Evolutionary conservation across 1,139 yeast genomes (phyloP), one percentile per base, ranked within the genome.

Genomic region (Taphrina betulina): DNA sequence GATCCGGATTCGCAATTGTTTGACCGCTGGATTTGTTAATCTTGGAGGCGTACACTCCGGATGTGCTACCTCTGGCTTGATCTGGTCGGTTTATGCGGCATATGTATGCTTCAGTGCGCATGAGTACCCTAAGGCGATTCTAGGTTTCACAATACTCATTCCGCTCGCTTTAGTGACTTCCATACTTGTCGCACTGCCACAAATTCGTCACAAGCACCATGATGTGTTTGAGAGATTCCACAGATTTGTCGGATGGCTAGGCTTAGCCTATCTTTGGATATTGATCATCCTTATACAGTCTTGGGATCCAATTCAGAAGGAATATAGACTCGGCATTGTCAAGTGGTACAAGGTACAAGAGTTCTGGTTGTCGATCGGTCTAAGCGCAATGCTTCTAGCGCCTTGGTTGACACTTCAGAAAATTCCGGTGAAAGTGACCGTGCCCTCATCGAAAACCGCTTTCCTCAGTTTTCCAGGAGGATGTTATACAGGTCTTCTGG

Each of bases 1-100:
- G 2, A 17, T 50, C 12, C 54, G 54, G 17, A 40, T 50, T 26
- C 35, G 44, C 22, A 50, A 50, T 19, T 17, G 31, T 23, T 40
- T 50, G 17, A 50, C 54, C 14, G 36, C 40, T 22, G 10, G 38
- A 34, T 50, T 50, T 24, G 46, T 50, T 10, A 41, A 50, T 24
- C 54, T 50, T 8, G 54, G 54, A 16, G 54, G 54, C 16, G 37
- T 50, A 22, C 54, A 50, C 33, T 50, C 54, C 14, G 54, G 54
- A 2, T 50, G 54, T 22, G 22, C 54, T 14, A 38, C 54, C 10
- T 45, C 54, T 20, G 54, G 54, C 12, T 42, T 50, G 14, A 26
- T 40, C 22, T 50, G 54, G 54, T 34, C 46, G 4, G 31, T 34
- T 26, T 50, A 50, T 23, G 44, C 54, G 4, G 54, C 46, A 17